Conservation (phyloP, 1,139 yeast species). For the Saccharomyces uvarum region DNA sequence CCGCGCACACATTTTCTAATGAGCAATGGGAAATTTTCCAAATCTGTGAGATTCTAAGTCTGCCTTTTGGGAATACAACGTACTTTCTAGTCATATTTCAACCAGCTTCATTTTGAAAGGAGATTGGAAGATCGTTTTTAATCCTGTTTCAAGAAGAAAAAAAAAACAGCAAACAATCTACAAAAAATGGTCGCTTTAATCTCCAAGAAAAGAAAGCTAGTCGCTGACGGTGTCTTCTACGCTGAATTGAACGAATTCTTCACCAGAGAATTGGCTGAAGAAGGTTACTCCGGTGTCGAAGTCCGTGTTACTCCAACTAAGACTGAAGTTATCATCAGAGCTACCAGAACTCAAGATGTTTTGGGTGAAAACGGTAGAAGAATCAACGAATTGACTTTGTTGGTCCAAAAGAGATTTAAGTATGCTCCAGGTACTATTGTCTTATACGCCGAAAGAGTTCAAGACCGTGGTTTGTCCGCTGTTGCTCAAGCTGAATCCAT, state of each 20-base stretch:
- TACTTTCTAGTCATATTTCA: not conserved
- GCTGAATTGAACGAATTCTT: conserved; percentile 99
- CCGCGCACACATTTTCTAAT: not conserved
- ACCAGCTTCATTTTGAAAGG: not conserved
- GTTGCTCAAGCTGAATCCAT: conserved; percentile 99
- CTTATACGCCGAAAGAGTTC: conserved; percentile 97
- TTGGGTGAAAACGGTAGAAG: conserved; percentile 99
- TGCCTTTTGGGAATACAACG: not conserved
- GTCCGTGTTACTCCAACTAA: conserved; percentile 97
- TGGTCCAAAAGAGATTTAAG: conserved; percentile 98
- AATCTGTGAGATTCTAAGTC: not conserved
- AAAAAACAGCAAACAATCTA: conserved; percentile 8
- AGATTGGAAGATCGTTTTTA: not conserved
- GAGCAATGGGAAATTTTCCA: not conserved
- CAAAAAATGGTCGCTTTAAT: conserved; percentile 53
- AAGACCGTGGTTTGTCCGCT: conserved; percentile 98
- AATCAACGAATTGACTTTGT: conserved; percentile 96
- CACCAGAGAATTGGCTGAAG: conserved; percentile 99
- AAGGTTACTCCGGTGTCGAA: conserved; percentile 99
- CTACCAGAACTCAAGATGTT: conserved; percentile 98
- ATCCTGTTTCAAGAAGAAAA: not conserved
- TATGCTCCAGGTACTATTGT: conserved; percentile 90
- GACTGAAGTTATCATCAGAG: conserved; percentile 97
- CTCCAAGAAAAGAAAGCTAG: conserved; percentile 83
- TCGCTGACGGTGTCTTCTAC: conserved; percentile 99